Base-by-base conservation (phyloP, 805 yeast species). In the Yarrowia bubula region DNA sequence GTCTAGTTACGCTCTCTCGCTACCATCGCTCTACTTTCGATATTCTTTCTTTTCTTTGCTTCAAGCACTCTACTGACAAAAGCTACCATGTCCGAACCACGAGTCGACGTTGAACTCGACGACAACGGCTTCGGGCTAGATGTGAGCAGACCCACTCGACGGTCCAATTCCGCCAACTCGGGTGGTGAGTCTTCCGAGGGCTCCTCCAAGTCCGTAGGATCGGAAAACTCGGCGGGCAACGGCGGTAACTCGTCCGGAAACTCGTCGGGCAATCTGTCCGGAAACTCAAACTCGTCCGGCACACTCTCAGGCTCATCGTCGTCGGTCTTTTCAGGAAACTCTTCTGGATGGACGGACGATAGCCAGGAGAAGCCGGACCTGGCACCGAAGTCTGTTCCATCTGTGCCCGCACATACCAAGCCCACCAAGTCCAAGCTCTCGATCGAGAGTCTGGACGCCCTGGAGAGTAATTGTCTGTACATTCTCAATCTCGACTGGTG, bases 401-500 rank as follows among this genome's bases (percentile, higher is more conserved):
- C 58, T 4, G 58, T 51, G 1, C n/a, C 43, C 31, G 18, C 58
- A 17, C 58, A 37, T 6, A 10, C 15, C 8, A 51, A 51, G 35
- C 43, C 46, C 8, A 55, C 47, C 10, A 55, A 41, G 35, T 38
- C 61, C 15, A 55, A 55, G 22, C 47, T 55, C 17, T 41, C 61
- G 13, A 39, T 41, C 15, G 47, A 55, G 17, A 31, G 39, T 3
- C 61, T 55, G 8, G 47, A 55, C 14, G 1, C 64, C 7, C 61
- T 55, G 15, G 61, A 55, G 31, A 43, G 51, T 28, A 43, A 17
- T 33, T 43, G 51, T 10, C 64, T 58, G 10, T 58, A 58, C 43
- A 46, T 69, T 17, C 28, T 31, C 8, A 68, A 66, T 17, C 53
- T 69, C 28, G 66, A 68, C 17, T 69, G 71, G 71, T 69, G 70